Percentiles rank a stretch among this genome's conserved stretches.
Evolutionary conservation across 257 asterid species (phyloP).

Genomic region (Jacaranda copaia): DNA sequence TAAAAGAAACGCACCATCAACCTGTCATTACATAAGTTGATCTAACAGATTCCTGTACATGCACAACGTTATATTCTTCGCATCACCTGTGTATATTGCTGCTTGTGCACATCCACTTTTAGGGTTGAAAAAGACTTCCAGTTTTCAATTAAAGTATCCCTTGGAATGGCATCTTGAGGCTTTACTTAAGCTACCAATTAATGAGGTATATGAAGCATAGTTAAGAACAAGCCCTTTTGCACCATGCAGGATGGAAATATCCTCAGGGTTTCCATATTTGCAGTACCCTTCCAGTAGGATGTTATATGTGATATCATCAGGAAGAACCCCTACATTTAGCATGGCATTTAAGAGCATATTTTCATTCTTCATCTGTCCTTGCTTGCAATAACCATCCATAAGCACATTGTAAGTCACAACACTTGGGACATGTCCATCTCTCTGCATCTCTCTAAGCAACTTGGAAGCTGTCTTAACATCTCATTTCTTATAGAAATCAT

Average conservation of each 20-base stretch:
- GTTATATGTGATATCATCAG: conserved; percentile 87
- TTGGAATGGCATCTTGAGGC: conserved; percentile 37
- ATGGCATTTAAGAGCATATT: conserved; percentile 79
- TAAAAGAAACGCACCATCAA: no score
- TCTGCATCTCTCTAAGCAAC: conserved; percentile 80
- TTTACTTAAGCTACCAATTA: conserved; percentile 62
- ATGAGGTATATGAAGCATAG: conserved; percentile 72
- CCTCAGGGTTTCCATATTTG: conserved; percentile 55
- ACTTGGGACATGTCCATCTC: conserved; percentile 59
- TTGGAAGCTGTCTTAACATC: conserved; percentile 70
- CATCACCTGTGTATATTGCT: no score
- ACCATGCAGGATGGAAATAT: conserved; percentile 53
- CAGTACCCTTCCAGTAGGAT: conserved; percentile 83
- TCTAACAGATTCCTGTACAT: no score
- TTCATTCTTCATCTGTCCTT: conserved; percentile 89
- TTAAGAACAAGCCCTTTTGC: conserved; percentile 87
- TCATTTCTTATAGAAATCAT: conserved; percentile 76
- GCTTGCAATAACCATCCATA: conserved; percentile 82
- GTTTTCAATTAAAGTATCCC: conserved; percentile 36
- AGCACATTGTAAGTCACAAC: conserved; percentile 84
- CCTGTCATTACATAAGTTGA: no score
- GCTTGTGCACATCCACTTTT: no score
- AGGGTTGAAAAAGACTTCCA: not conserved
- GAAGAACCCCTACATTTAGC: conserved; percentile 74
- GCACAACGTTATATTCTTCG: no score